Evolutionary conservation across 139 green algal genomes (phyloP).

Genomic region (Yamagishiella unicocca): DNA sequence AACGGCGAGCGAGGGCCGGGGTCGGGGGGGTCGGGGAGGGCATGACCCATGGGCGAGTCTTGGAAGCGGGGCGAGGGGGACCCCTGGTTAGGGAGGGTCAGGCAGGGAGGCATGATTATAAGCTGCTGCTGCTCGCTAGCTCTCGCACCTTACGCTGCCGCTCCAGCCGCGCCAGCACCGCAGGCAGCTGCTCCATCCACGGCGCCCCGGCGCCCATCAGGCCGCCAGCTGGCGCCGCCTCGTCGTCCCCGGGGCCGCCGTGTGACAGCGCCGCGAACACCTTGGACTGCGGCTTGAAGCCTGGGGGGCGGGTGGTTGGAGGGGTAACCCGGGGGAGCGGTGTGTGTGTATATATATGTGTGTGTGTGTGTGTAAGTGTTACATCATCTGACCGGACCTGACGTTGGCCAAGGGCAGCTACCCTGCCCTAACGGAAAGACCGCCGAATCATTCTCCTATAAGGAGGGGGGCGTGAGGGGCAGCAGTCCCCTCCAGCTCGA

Average conservation of each 20-base stretch:
- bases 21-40: neutral
- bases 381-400: no score
- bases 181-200: slow-evolving; percentile 20
- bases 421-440: no score
- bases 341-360: no score
- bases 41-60: no score
- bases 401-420: no score
- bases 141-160: slow-evolving; percentile 40
- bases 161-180: slow-evolving; percentile 5
- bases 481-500: no score
- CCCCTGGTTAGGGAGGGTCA: neutral
- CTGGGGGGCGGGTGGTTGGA: neutral
- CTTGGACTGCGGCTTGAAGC: slow-evolving; percentile 42
- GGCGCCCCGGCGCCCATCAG: neutral
- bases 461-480: no score
- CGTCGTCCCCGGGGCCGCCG: neutral
- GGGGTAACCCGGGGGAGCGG: no score
- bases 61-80: neutral
- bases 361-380: no score
- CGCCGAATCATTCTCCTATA: no score
- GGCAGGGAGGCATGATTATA: neutral
- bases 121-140: no score
- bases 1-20: no score
- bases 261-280: slow-evolving; percentile 18
- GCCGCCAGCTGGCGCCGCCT: neutral